A percentile compares a stretch with the other conserved stretches of the same genome.
Evolutionary conservation across 2,329 filamentous ascomycete species (phyloP).

Genomic region (Penicillium sp.): DNA sequence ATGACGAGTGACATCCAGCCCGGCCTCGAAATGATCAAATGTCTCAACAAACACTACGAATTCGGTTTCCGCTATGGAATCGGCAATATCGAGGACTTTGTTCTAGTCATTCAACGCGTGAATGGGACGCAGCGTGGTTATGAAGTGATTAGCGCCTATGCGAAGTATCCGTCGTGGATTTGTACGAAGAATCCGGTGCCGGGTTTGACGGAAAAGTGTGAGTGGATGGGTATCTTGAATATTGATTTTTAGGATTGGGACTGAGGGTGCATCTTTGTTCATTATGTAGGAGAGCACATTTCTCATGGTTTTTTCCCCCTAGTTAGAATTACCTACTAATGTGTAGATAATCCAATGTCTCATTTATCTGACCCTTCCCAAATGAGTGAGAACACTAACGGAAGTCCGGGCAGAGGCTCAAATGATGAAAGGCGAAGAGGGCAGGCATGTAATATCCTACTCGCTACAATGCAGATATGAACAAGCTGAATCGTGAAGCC

Average conservation of each 20-base stretch:
- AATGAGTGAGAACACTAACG: too few species aligned
- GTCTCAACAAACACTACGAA: conserved; percentile 8
- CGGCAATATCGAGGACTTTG: conserved; percentile 19
- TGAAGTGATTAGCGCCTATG: conserved; percentile 11
- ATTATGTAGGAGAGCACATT: too few species aligned
- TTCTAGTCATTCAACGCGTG: conserved; percentile 10
- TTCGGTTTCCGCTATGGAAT: conserved; percentile 24
- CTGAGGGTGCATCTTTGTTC: too few species aligned
- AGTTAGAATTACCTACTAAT: too few species aligned
- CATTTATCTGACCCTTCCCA: too few species aligned
- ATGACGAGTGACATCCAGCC: conserved; percentile 12
- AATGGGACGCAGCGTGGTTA: conserved; percentile 6
- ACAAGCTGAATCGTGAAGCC: background rate
- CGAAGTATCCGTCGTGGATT: conserved; percentile 10
- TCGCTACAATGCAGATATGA: background rate
- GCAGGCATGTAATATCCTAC: background rate
- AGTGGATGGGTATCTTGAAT: conserved; percentile 11
- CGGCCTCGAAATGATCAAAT: conserved; percentile 13
- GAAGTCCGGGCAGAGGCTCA: too few species aligned
- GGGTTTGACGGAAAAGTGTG: conserved; percentile 9
- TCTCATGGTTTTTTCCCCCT: too few species aligned
- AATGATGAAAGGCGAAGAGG: too few species aligned
- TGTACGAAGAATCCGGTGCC: conserved; percentile 5
- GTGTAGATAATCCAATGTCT: too few species aligned
- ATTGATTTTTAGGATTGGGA: background rate